phyloP scores from a whole-genome alignment of 768 basidiomycete species.

The Mycena floridula region DNA sequence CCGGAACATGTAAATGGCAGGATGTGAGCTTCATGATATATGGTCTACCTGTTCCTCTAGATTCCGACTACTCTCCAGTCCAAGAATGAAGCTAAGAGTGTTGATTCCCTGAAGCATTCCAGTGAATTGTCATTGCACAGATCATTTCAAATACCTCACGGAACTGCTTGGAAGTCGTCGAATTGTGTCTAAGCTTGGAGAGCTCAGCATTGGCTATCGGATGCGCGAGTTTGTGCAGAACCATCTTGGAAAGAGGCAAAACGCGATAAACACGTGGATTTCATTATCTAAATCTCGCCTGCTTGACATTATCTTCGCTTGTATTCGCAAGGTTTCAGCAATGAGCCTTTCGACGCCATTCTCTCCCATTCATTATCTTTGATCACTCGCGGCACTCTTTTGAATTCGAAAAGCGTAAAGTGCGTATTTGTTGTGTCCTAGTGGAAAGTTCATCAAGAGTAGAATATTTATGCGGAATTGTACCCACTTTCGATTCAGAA shows the following conservation, averaged over 20 bases:
- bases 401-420: conserved; percentile 80
- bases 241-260: no score
- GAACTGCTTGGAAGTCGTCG: conserved; percentile 68
- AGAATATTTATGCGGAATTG: neutral
- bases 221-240: conserved; percentile 55
- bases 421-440: conserved; percentile 82
- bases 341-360: conserved; percentile 41
- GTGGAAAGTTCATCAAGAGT: conserved; percentile 6
- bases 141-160: conserved; percentile 51
- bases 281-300: no score
- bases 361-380: conserved; percentile 55
- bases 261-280: no score
- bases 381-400: conserved; percentile 47
- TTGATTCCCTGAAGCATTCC: conserved; percentile 54
- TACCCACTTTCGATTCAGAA: conserved; percentile 56
- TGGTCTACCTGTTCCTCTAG: conserved; percentile 64
- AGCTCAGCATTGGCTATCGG: conserved; percentile 71
- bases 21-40: no score
- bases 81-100: conserved; percentile 70
- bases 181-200: conserved; percentile 58
- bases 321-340: conserved; percentile 90
- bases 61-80: conserved; percentile 73
- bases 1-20: no score
- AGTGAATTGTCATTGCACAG: neutral
- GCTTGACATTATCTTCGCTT: conserved; percentile 59